Percentiles rank a stretch among this genome's conserved stretches.
phyloP scores from a whole-genome alignment of 441 rosid species.

The Adansonia gregorii region DNA sequence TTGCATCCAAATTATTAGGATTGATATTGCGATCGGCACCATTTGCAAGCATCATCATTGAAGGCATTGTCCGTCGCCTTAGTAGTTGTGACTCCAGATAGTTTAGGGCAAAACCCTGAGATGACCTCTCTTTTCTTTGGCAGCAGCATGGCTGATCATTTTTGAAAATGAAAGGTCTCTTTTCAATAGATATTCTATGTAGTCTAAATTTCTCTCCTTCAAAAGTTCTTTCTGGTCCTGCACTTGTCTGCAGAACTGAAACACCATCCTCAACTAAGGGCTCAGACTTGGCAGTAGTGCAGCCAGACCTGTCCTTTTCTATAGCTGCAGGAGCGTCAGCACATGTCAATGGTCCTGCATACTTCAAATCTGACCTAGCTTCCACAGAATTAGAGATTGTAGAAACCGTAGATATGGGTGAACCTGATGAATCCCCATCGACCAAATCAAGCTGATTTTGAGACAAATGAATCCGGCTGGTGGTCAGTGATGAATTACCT shows the following conservation, averaged over 20 bases:
- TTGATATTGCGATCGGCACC: constrained; percentile 31
- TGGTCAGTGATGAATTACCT: constrained; percentile 79
- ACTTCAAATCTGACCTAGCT: constrained; percentile 43
- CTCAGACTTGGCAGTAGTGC: constrained; percentile 38
- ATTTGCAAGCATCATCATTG: constrained; percentile 44
- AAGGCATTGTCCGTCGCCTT: constrained; percentile 54
- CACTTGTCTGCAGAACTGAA: constrained; percentile 36
- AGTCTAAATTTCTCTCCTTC: constrained; percentile 40
- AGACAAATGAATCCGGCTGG: constrained; percentile 74
- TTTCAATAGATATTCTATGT: constrained; percentile 48
- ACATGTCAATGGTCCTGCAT: constrained; percentile 45
- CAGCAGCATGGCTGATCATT: constrained; percentile 84
- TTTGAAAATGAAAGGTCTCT: constrained; percentile 50
- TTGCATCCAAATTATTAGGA: constrained; percentile 36
- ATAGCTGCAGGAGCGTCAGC: constrained; percentile 35
- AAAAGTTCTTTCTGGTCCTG: constrained; percentile 37
- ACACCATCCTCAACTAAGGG: constrained; percentile 41
- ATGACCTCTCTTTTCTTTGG: constrained; percentile 70
- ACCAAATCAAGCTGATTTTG: constrained; percentile 65
- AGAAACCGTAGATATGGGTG: constrained; percentile 74
- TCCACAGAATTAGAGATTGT: constrained; percentile 64
- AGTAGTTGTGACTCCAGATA: constrained; percentile 61
- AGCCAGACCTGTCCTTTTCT: constrained; percentile 45
- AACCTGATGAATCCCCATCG: constrained; percentile 71
- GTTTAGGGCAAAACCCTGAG: constrained; percentile 47